Percentiles rank a stretch among this genome's conserved stretches.
Evolutionary conservation across 2,329 filamentous ascomycete genomes (phyloP).

Genomic region (Colletotrichum falcatum): DNA sequence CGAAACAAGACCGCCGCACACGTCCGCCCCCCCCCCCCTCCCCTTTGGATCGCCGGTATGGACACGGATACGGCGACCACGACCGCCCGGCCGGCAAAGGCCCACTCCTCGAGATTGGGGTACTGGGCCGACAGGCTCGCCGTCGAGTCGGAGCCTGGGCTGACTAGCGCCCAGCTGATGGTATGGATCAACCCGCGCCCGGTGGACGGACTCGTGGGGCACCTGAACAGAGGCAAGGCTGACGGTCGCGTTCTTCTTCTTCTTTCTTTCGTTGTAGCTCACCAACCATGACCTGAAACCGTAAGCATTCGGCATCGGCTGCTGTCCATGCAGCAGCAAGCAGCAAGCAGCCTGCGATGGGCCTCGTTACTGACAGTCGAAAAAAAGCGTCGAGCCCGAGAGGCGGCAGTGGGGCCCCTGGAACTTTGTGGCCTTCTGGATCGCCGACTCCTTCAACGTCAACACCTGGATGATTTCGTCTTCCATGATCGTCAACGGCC

Average conservation of each 20-base stretch:
- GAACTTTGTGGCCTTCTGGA: slow-evolving; percentile 92
- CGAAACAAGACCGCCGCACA: background rate
- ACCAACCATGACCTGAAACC: slow-evolving; percentile 85
- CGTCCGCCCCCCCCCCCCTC: background rate
- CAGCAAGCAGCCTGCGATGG: background rate
- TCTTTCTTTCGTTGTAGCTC: too few species aligned
- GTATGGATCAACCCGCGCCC: slow-evolving; percentile 52
- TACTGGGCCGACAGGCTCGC: slow-evolving; percentile 71
- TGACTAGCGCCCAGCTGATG: slow-evolving; percentile 85
- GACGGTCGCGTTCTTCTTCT: slow-evolving; percentile 11
- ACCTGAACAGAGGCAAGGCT: background rate
- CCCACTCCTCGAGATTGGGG: slow-evolving; percentile 53
- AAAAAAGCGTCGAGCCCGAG: slow-evolving; percentile 73
- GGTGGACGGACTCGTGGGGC: background rate
- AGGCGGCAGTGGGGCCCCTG: slow-evolving; percentile 86
- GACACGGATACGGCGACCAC: slow-evolving; percentile 36
- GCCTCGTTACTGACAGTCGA: slow-evolving; percentile 1
- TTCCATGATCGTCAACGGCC: slow-evolving; percentile 79
- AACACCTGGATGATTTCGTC: slow-evolving; percentile 81
- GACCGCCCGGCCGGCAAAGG: slow-evolving; percentile 41
- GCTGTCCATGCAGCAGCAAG: background rate
- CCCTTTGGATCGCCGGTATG: slow-evolving; percentile 1
- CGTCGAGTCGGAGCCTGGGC: slow-evolving; percentile 79
- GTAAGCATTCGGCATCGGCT: background rate
- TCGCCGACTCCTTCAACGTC: slow-evolving; percentile 88